Evolutionary conservation across 176 grass and related monocot species (phyloP), one percentile per base, ranked within the genome.

Genomic region (Chloris gayana): DNA sequence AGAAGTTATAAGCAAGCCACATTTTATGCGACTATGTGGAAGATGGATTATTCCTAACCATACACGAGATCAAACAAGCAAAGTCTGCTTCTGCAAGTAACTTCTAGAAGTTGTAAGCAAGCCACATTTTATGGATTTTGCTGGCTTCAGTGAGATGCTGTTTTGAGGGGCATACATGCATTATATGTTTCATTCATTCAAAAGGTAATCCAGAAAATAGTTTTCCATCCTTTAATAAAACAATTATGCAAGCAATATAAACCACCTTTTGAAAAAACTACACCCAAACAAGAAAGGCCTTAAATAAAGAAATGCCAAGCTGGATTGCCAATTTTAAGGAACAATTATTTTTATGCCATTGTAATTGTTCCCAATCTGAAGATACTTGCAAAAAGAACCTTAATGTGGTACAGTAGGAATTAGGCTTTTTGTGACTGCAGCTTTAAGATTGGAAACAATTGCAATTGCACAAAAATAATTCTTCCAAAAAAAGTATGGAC

Each of bases 291-390:
- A 27, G 8, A 22, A 22, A 54, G 18, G 19, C 18, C 50, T 22
- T 14, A 44, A 44, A 60, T 54, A 53, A 38, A 68, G 35, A 76
- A 56, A 68, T 45, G 54, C 34, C 21, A 75, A 75, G 25, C 22
- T 76, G 50, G 29, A 47, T 46, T 19, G 38, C 19, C 13, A 62
- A 82, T 32, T 4, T 63, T 63, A 33, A 24, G 24, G 17, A 44
- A 22, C 14, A 63, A 64, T 37, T 37, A 37, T 37, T 37, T 37
- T 37, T 37, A 37, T 5, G 35, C 7, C 35, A 37, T 37, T 37
- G 5, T 4, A 37, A 37, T 37, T 37, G 35, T 37, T 37, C 35
- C 35, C 35, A 37, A 37, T 37, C 35, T 37, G 35, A 37, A 37
- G 35, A 37, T 37, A 37, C 3, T 37, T 37, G 35, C 35, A 37